These are phyloP conservation scores for Spinellus fusiger DNA, from an alignment of 192 early-diverging fungal species.

Conservation along the genomic window DNA sequence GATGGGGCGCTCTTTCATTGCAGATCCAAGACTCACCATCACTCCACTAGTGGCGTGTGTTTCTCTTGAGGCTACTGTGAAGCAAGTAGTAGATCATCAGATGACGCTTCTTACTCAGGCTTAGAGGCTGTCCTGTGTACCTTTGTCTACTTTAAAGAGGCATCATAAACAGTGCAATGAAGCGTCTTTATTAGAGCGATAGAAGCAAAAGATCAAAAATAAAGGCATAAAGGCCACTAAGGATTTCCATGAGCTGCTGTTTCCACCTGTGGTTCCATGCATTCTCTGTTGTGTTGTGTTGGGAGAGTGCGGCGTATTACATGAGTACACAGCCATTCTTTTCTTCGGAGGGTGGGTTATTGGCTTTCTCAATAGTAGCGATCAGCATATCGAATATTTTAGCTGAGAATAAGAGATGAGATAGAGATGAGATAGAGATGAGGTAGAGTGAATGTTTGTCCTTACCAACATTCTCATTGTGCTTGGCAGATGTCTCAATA, in stretches of 20 bases:
- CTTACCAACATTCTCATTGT: conserved; percentile 82
- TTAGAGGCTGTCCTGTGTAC: no score
- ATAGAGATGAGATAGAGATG: background rate
- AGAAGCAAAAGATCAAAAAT: no score
- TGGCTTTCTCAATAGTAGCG: conserved; percentile 74
- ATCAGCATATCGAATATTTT: conserved; percentile 82
- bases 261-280: no score
- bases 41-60: background rate
- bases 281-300: no score
- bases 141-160: no score
- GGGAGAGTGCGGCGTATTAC: background rate
- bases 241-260: no score
- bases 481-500: conserved; percentile 89
- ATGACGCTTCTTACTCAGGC: background rate
- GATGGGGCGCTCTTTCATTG: background rate
- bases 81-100: background rate
- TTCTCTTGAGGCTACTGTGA: background rate
- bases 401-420: conserved; percentile 20
- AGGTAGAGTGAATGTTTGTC: no score
- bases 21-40: background rate
- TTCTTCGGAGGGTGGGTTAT: conserved; percentile 51
- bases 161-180: no score
- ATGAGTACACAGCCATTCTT: conserved; percentile 41
- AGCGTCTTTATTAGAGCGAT: no score
- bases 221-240: no score